Evolutionary conservation across 2,329 filamentous ascomycete species (phyloP), one percentile per base, ranked within the genome.

Genomic region (Fusarium proliferatum): DNA sequence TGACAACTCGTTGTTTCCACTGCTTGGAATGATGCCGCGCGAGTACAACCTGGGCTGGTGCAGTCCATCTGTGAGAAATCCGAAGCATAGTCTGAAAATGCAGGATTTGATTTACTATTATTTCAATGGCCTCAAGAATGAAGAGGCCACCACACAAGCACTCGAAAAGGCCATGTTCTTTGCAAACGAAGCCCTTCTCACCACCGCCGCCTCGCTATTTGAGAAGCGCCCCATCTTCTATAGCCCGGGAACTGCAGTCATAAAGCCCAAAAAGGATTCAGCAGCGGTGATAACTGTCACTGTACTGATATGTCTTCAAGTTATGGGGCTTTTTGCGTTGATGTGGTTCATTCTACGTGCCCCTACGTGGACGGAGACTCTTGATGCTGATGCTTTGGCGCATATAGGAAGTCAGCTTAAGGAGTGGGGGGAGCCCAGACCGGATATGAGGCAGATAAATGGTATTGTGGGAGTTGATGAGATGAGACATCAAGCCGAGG

Each of bases 81-180:
- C 23, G 2, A 10, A 21, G 4, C 12, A 64, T 10, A 26, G 16
- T 17, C 21, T 28, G 11, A 6, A 7, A 6, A 64, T 74, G 5
- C 21, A 34, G n/a, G 9, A 33, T 4, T 4, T 46, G 2, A 26
- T 74, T 21, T 9, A 15, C 6, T 1, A 8, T 2, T 64, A 46
- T 45, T 57, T 67, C 21, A 17, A 21, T 1, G 3, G 26, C 3
- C 51, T 63, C 15, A 23, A 28, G 12, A 13, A 57, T 13, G 5
- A 17, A 11, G 26, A 42, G 5, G 2, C 1, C 19, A 41, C 33
- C 1, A 17, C 10, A 19, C 7, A 23, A 11, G 30, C n/a, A 4
- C 63, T 76, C 5, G 62, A 74, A 34, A 53, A 74, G 7, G 56
- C 38, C n/a, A 72, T 69, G 46, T 67, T 63, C 43, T 62, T 76